A percentile compares a stretch with the other conserved stretches of the same genome.
phyloP scores from a whole-genome alignment of 139 green algal genomes.

The Haematococcus lacustris region DNA sequence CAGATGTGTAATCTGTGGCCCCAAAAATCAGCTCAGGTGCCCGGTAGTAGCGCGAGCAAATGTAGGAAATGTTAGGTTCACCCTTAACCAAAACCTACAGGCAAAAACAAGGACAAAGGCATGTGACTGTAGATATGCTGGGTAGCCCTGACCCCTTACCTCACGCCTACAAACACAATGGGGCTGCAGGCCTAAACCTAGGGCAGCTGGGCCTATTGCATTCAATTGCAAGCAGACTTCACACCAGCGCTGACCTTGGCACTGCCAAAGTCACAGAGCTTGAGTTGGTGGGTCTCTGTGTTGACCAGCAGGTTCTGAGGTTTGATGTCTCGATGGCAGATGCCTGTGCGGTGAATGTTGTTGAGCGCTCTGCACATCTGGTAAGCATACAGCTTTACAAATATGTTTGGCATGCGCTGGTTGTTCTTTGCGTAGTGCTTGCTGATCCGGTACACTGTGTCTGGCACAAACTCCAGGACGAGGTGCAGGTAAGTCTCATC shows the following conservation, averaged over 20 bases:
- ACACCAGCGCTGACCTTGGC: slow-evolving; percentile 86
- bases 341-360: slow-evolving; percentile 74
- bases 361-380: slow-evolving; percentile 83
- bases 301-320: slow-evolving; percentile 93
- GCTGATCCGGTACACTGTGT: slow-evolving; percentile 94
- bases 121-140: too few relatives aligned
- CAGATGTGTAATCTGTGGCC: slow-evolving; percentile 93
- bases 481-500: slow-evolving; percentile 95
- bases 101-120: too few relatives aligned
- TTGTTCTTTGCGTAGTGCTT: slow-evolving; percentile 94
- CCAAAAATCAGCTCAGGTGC: slow-evolving; percentile 99
- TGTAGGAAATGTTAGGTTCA: slow-evolving; percentile 99
- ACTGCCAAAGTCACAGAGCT: slow-evolving; percentile 97
- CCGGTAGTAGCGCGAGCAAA: slow-evolving; percentile 92
- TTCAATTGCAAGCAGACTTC: too few relatives aligned
- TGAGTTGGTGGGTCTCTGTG: slow-evolving; percentile 86
- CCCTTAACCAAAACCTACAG: slow-evolving; percentile 66
- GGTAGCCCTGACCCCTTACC: too few relatives aligned
- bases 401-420: slow-evolving; percentile 86
- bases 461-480: slow-evolving; percentile 97
- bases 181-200: too few relatives aligned
- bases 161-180: too few relatives aligned
- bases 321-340: slow-evolving; percentile 96
- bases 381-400: slow-evolving; percentile 95
- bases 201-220: too few relatives aligned